These are phyloP conservation scores for Floccularia luteovirens DNA, from an alignment of 768 basidiomycete species.

Conservation along the genomic window DNA sequence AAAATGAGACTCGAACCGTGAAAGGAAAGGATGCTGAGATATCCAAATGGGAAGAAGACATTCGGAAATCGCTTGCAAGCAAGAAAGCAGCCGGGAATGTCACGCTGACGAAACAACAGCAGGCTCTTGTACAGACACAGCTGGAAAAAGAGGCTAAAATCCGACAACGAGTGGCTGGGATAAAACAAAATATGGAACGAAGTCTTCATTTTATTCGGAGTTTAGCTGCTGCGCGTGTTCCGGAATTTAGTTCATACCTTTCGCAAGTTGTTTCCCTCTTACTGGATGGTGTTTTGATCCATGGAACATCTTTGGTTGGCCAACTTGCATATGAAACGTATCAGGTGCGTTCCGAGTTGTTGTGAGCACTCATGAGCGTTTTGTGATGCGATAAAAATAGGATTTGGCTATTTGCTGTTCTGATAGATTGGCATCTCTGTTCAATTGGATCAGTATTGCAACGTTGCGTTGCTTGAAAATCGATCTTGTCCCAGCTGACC, in stretches of 20 bases:
- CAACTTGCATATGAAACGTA: slow-evolving; percentile 65
- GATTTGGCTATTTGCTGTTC: slow-evolving; percentile 66
- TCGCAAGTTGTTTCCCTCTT: slow-evolving; percentile 51
- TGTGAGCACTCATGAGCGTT: background rate
- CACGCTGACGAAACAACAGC: slow-evolving; percentile 76
- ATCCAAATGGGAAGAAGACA: slow-evolving; percentile 91
- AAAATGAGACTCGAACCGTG: slow-evolving; percentile 37
- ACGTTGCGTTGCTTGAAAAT: slow-evolving; percentile 69
- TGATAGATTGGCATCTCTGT: slow-evolving; percentile 59
- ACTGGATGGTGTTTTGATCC: slow-evolving; percentile 55
- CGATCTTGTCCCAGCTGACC: slow-evolving; percentile 60
- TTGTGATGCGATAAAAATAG: slow-evolving; percentile 23
- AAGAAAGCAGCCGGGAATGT: slow-evolving; percentile 58
- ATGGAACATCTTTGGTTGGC: slow-evolving; percentile 58
- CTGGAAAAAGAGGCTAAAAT: slow-evolving; percentile 71
- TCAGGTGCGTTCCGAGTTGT: slow-evolving; percentile 44
- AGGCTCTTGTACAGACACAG: slow-evolving; percentile 77
- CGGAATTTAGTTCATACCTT: slow-evolving; percentile 50
- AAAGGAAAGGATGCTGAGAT: slow-evolving; percentile 90
- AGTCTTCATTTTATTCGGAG: slow-evolving; percentile 67
- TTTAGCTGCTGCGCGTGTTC: slow-evolving; percentile 41
- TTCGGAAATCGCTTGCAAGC: slow-evolving; percentile 75
- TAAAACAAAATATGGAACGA: slow-evolving; percentile 51
- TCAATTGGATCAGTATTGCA: slow-evolving; percentile 76
- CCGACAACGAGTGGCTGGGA: slow-evolving; percentile 45